Evolutionary conservation across 2,329 filamentous ascomycete genomes (phyloP), one percentile per base, ranked within the genome.

Genomic region (Xylaria sp.): DNA sequence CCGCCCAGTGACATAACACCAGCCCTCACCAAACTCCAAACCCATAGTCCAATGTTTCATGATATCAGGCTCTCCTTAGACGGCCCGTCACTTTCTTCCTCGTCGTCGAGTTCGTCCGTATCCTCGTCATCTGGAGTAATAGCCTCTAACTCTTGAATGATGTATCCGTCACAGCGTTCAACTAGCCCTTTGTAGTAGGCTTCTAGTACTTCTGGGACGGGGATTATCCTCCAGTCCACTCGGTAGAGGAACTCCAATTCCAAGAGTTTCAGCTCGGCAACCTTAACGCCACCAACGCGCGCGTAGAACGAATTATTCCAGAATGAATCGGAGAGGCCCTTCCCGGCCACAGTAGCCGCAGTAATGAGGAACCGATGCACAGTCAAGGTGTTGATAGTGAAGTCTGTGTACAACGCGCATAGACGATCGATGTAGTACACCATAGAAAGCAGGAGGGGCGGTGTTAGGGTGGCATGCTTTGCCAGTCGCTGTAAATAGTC

Each of bases 221-320:
- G 95, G 2, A 99, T 94, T 69, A 99, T 99, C 72, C 91, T 92
- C 94, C 95, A 99, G 73, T 97, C 92, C 28, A 99, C 90, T 56
- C 92, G 85, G 73, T 94, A 92, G 33, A 99, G 80, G 69, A 99
- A 97, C 72, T 99, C 95, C 31, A 99, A 83, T 76, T 99, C 95
- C 9, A 99, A 81, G 60, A 97, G 82, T 61, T 95, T 96, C 67
- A 99, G 80, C 77, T 99, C 95, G 51, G 90, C 88, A 38, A 97
- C 84, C 68, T 92, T 93, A 52, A 99, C 93, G 66, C 95, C 95
- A 4, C 95, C 95, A 0, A 99, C 94, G 58, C 92, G 86, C 38
- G 95, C 94, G 75, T 99, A 99, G 0, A 94, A 96, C 28, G 92
- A 92, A 78, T 99, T 99, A 66, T 96, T 98, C 93, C 95, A 97